These are phyloP conservation scores for Russula griseocarnosa DNA, from an alignment of 768 basidiomycete genomes.

Conservation along the genomic window DNA sequence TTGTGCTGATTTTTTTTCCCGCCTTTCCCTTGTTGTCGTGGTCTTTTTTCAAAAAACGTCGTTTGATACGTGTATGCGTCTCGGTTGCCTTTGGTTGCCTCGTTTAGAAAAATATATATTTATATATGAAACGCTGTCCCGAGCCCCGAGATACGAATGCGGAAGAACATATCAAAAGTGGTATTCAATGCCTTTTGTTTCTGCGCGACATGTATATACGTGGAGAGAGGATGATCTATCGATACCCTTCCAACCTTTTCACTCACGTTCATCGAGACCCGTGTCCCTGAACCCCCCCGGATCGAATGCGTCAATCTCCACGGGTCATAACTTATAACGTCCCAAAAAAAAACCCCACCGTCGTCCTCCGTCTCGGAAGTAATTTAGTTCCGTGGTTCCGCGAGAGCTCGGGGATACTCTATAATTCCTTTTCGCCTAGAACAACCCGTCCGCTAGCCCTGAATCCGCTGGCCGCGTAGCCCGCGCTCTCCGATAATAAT, in stretches of 20 bases:
- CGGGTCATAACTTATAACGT: background rate
- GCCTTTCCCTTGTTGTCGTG: background rate
- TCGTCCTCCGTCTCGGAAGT: background rate
- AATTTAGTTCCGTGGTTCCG: background rate
- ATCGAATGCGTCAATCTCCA: background rate
- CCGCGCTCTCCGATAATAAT: background rate
- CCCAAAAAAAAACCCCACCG: background rate
- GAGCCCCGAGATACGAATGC: background rate
- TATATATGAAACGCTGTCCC: background rate
- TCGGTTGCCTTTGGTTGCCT: background rate
- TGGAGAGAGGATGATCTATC: background rate
- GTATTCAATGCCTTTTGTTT: background rate
- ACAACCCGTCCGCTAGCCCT: background rate
- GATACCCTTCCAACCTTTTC: background rate
- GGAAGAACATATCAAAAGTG: background rate
- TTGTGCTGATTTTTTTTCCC: background rate
- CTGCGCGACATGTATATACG: background rate
- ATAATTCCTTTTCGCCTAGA: background rate
- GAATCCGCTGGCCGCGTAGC: too few species aligned
- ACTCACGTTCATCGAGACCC: too few species aligned
- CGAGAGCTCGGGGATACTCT: background rate
- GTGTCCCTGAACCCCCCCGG: background rate
- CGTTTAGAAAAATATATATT: background rate
- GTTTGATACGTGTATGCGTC: constrained; percentile 16
- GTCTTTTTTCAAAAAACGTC: constrained; percentile 9